Evolutionary conservation across 2,329 filamentous ascomycete species (phyloP).

Genomic region (Lachnellula cervina): DNA sequence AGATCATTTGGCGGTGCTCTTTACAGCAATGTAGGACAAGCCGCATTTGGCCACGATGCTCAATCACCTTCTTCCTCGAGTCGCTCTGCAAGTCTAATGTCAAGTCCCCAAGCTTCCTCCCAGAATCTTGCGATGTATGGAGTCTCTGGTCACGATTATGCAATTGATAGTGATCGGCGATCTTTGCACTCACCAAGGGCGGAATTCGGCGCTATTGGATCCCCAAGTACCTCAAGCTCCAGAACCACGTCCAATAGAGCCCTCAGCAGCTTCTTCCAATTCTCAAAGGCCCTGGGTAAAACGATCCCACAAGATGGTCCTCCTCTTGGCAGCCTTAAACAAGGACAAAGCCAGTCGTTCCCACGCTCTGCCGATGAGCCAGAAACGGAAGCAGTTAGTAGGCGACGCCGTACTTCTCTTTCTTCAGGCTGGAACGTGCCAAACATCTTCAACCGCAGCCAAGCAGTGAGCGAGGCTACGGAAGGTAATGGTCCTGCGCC

Average conservation of each 20-base stretch:
- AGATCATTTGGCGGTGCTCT: constrained; percentile 27
- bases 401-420: constrained; percentile 51
- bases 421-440: constrained; percentile 48
- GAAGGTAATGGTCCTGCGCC: constrained; percentile 31
- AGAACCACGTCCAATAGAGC: constrained; percentile 41
- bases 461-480: constrained; percentile 18
- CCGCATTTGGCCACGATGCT: constrained; percentile 40
- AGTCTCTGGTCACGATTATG: constrained; percentile 22
- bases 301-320: constrained; percentile 56
- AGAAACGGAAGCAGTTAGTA: constrained; percentile 50
- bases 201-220: constrained; percentile 29
- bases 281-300: constrained; percentile 58
- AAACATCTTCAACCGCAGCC: constrained; percentile 33
- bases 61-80: constrained; percentile 59
- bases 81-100: constrained; percentile 51
- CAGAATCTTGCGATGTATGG: constrained; percentile 52
- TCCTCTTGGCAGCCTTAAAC: constrained; percentile 62
- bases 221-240: constrained; percentile 17
- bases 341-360: constrained; percentile 72
- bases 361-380: constrained; percentile 56
- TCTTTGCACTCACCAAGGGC: constrained; percentile 26
- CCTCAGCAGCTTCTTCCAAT: constrained; percentile 52
- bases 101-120: constrained; percentile 57
- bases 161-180: constrained; percentile 22
- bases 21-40: constrained; percentile 35